phyloP scores from a whole-genome alignment of 139 green algal species.

The Desmodesmus armatus region DNA sequence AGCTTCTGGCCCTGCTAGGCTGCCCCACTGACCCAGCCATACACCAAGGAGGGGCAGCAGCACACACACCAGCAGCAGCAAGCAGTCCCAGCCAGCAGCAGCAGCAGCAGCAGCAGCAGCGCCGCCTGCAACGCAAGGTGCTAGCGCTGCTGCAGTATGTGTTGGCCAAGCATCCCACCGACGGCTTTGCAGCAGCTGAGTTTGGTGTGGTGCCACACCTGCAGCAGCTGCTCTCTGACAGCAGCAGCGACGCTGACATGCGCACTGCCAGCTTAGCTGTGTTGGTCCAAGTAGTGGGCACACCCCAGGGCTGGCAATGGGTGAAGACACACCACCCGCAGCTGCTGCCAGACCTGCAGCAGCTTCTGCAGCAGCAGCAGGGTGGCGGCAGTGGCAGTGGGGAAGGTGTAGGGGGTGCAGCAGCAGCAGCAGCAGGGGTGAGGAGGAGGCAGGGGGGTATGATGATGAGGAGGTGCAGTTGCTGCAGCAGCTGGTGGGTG shows the following conservation, averaged over 20 bases:
- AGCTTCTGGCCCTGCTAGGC: conserved; percentile 53
- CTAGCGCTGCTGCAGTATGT: conserved; percentile 55
- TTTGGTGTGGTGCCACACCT: conserved; percentile 33
- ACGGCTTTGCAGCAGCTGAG: conserved; percentile 23
- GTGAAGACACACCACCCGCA: conserved; percentile 27
- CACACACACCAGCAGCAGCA: not conserved
- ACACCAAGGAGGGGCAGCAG: conserved; percentile 1
- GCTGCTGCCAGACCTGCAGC: conserved; percentile 47
- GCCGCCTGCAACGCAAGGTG: conserved; percentile 51
- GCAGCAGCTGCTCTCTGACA: not conserved
- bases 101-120: conserved; percentile 34
- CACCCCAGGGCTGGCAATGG: conserved; percentile 44
- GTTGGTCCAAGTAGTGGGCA: conserved; percentile 51
- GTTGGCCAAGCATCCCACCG: conserved; percentile 36
- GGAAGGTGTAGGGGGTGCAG: conserved; percentile 45
- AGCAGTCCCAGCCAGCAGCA: not conserved
- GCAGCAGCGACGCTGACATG: conserved; percentile 48
- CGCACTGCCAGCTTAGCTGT: conserved; percentile 55
- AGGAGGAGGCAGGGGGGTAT: conserved; percentile 44
- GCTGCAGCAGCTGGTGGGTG: conserved; percentile 20
- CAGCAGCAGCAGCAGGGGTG: conserved; percentile 43
- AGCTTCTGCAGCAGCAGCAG: conserved; percentile 50
- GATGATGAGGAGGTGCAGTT: conserved; percentile 28
- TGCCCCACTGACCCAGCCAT: conserved; percentile 17
- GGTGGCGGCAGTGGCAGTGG: conserved; percentile 46